Conservation (phyloP, 441 rosid genomes). For the Caryocar brasiliense region DNA sequence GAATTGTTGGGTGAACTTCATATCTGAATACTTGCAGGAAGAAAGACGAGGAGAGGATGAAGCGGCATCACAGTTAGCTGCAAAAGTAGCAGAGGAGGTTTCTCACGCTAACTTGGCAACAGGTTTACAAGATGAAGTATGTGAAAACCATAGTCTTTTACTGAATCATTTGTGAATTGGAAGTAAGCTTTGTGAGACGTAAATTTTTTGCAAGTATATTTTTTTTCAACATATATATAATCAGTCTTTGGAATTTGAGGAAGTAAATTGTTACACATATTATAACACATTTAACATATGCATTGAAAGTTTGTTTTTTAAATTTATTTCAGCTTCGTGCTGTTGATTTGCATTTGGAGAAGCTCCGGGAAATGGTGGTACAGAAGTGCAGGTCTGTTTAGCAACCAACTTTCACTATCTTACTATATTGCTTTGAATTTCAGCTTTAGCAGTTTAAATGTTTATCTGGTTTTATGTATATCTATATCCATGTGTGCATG, state of each 20-base stretch:
- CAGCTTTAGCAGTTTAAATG: too few relatives aligned
- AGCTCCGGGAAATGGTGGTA: slow-evolving; percentile 66
- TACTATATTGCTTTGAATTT: too few relatives aligned
- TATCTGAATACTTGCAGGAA: slow-evolving; percentile 41
- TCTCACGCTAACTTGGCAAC: slow-evolving; percentile 67
- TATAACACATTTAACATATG: not conserved
- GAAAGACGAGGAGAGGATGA: slow-evolving; percentile 69
- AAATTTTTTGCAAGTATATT: not conserved
- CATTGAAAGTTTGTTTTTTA: slow-evolving; percentile 1
- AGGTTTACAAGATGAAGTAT: slow-evolving; percentile 70
- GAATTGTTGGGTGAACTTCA: not conserved
- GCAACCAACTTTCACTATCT: too few relatives aligned
- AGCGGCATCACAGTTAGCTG: slow-evolving; percentile 48
- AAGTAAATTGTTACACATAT: too few relatives aligned
- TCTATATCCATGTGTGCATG: too few relatives aligned
- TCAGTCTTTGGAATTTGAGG: too few relatives aligned
- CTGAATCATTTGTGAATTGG: too few relatives aligned
- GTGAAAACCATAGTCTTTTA: slow-evolving; percentile 4
- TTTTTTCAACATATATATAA: too few relatives aligned
- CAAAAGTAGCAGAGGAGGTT: slow-evolving; percentile 74
- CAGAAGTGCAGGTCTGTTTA: slow-evolving; percentile 78
- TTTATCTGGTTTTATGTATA: too few relatives aligned
- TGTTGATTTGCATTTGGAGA: slow-evolving; percentile 65
- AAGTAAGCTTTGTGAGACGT: not conserved
- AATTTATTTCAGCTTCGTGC: slow-evolving; percentile 53